A percentile compares a stretch with the other conserved stretches of the same genome.
Evolutionary conservation across 1,284 basidiomycete genomes (phyloP).

Genomic region (Naganishia liquefaciens): DNA sequence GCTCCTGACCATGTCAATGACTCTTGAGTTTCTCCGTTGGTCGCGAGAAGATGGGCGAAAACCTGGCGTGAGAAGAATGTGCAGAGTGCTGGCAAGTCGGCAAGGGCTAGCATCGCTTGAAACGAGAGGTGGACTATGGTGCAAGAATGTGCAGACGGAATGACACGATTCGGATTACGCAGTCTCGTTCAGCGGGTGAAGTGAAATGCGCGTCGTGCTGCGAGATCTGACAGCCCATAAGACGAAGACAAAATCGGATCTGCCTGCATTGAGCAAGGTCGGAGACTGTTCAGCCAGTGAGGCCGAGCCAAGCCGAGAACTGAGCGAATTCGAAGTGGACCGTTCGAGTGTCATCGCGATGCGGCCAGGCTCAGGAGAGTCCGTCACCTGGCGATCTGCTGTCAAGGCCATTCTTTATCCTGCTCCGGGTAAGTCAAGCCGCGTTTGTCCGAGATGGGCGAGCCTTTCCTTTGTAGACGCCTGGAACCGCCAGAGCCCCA

Average conservation of each 20-base stretch:
- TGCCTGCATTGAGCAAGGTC: slow-evolving; percentile 24
- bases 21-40: neutral
- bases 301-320: neutral
- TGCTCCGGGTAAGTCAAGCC: neutral
- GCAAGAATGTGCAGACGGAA: slow-evolving; percentile 1
- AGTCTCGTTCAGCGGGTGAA: neutral
- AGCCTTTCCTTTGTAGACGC: slow-evolving; percentile 6
- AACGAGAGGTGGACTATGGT: neutral
- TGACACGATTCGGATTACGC: neutral
- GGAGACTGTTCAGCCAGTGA: neutral
- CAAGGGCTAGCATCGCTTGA: neutral
- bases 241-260: slow-evolving; percentile 3
- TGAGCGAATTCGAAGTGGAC: slow-evolving; percentile 10
- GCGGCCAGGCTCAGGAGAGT: neutral
- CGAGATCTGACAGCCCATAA: neutral
- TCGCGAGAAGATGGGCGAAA: slow-evolving; percentile 8
- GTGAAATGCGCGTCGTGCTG: neutral
- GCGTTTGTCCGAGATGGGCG: slow-evolving; percentile 1
- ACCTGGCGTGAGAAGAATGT: slow-evolving; percentile 7
- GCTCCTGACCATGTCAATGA: slow-evolving; percentile 15
- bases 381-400: neutral
- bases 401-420: neutral
- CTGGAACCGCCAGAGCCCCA: slow-evolving; percentile 8
- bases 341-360: slow-evolving; percentile 12
- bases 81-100: neutral